A percentile compares a stretch with the other conserved stretches of the same genome.
Evolutionary conservation across 2,329 filamentous ascomycete species (phyloP).

Genomic region (Colletotrichum tamarilloi): DNA sequence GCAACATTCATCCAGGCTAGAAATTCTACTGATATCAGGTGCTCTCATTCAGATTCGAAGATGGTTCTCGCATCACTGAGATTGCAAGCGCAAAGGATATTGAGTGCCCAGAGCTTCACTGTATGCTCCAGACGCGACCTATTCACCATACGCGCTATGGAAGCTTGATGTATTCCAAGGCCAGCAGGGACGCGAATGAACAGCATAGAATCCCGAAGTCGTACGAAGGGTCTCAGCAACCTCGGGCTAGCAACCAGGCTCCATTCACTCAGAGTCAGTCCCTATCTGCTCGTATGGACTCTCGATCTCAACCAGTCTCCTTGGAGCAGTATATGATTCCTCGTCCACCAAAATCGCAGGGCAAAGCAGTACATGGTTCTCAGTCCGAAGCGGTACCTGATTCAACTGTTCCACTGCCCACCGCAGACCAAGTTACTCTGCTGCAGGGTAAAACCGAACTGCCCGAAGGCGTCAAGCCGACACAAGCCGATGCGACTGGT

Average conservation of each 20-base stretch:
- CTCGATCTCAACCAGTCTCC: not conserved
- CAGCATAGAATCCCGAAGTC: not conserved
- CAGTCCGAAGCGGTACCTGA: not conserved
- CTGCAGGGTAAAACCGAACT: not conserved
- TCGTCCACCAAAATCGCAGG: not conserved
- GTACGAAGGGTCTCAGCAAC: not conserved
- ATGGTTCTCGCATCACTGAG: not conserved
- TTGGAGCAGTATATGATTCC: slow-evolving; percentile 6
- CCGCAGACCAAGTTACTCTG: not conserved
- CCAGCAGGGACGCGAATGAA: not conserved
- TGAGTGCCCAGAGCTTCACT: not conserved
- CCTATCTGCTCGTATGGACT: not conserved
- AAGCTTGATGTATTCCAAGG: not conserved
- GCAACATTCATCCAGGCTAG: not conserved
- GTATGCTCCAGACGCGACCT: not conserved
- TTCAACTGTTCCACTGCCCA: not conserved
- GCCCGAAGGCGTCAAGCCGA: not conserved
- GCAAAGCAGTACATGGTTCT: not conserved
- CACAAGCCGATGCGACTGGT: not conserved
- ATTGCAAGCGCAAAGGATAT: not conserved
- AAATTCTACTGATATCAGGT: not conserved
- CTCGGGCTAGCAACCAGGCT: not conserved
- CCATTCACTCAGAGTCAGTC: not conserved
- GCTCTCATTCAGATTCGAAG: not conserved
- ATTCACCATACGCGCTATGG: slow-evolving; percentile 12